Evolutionary conservation across 257 asterid genomes (phyloP), one percentile per base, ranked within the genome.

Genomic region (Jacaranda copaia): DNA sequence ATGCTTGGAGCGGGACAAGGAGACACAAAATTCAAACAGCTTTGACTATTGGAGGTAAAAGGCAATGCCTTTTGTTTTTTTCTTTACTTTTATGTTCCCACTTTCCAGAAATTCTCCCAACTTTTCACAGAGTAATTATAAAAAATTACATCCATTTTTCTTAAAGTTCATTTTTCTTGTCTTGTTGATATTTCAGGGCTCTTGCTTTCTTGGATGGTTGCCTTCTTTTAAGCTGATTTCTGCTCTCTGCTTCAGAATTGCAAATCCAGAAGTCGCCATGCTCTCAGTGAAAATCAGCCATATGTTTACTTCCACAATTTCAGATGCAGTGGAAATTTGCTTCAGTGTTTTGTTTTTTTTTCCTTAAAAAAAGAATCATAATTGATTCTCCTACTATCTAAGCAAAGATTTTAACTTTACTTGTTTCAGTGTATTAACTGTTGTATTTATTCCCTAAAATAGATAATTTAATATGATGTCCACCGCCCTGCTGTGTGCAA

Each of bases 1-100:
- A 86, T 77, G 84, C 81, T 68, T 80, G 72, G 88, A 83, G 82
- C 68, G 88, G 89, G 87, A 77, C 90, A 78, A 61, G 85, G 87
- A 82, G 86, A 39, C 68, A 7, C 66, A 66, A 71, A 52, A 78
- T 87, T 87, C 92, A 89, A 91, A 87, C 82, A 35, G 70, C 48
- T 66, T 75, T 81, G 79, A 75, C 66, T 62, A 68, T 79, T 77
- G 90, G 89, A 84, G 92, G 96, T 91, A 84, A 80, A 81, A 81
- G 74, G 58, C 68, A 10, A 36, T 32, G 8, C 59, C 77, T 74
- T 75, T 71, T 43, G 4, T 5, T 8, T 49, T 51, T 68, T 38
- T 64, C 42, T 32, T 61, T 19, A 19, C 75, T 70, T 70, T 72
- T 76, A 18, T 81, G 80, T 78, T 58, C 63, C 53, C 32, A 72